Evolutionary conservation across 805 yeast species (phyloP), one percentile per base, ranked within the genome.

Genomic region (Sugiyamaella boreocaroliniensis): DNA sequence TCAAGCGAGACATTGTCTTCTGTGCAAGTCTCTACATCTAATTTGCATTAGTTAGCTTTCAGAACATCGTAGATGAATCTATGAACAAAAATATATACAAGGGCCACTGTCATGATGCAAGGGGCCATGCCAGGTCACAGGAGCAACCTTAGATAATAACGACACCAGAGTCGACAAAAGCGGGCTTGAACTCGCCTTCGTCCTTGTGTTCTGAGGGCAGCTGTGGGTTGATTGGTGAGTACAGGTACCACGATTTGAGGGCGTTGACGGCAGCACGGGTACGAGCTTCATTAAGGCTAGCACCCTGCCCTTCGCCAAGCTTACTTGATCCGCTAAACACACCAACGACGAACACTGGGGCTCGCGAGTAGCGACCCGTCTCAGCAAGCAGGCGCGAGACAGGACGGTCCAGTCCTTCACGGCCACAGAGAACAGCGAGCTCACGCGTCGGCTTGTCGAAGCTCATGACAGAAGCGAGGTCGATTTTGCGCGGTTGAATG

Each of bases 1-100:
- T 93, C 66, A 92, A 92, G 71, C 81, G 99, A 62, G 99, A 93
- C 67, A 93, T 93, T 61, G 98, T 93, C 0, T 93, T 93, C 70
- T 93, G 98, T 67, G 97, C 98, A 3, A 86, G 96, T 53, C 77
- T 93, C 55, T 93, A 93, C 66, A 72, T 92, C 59, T 90, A 75
- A 29, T 18, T 22, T 12, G n/a, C 26, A 22, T 6, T 22, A 22
- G 26, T 22, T 22, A n/a, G 7, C 41, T n/a, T n/a, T n/a, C 7
- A 15, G 16, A 19, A 18, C 19, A n/a, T 20, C 26, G 45, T 19
- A 11, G 26, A 43, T 18, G 46, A 10, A 32, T 45, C 48, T 45
- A 45, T 45, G 29, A 15, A 45, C 26, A 22, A 22, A 29, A n/a
- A 45, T 45, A 45, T 45, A 20, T 34, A 45, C 41, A 43, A 14